Evolutionary conservation across 345 rosid genomes (phyloP).

Genomic region (Boechera stricta): DNA sequence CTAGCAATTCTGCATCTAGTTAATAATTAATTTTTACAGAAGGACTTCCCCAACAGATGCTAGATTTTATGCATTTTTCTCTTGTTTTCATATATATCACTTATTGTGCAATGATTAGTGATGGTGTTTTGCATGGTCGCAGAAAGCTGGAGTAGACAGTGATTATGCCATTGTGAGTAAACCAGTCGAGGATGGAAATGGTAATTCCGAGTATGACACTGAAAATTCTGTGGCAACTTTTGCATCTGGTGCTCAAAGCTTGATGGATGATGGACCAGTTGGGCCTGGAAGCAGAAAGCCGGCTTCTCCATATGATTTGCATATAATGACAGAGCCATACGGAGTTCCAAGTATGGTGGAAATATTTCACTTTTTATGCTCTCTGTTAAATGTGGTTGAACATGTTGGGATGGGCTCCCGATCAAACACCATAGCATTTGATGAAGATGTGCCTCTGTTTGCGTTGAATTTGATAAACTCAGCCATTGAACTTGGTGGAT

Average conservation of each 20-base stretch:
- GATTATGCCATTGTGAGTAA: slow-evolving; percentile 79
- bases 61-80: slow-evolving; percentile 11
- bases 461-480: slow-evolving; percentile 95
- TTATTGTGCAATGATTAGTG: slow-evolving; percentile 23
- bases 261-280: slow-evolving; percentile 66
- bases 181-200: slow-evolving; percentile 75
- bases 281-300: slow-evolving; percentile 69
- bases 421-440: slow-evolving; percentile 83
- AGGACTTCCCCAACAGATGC: slow-evolving; percentile 6
- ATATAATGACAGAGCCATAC: slow-evolving; percentile 88
- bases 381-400: slow-evolving; percentile 79
- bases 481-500: slow-evolving; percentile 89
- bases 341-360: slow-evolving; percentile 99
- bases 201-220: slow-evolving; percentile 68
- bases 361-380: slow-evolving; percentile 89
- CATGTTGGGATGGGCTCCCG: slow-evolving; percentile 74
- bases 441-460: slow-evolving; percentile 97
- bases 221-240: slow-evolving; percentile 63
- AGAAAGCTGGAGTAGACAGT: slow-evolving; percentile 71
- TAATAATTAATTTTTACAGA: not conserved
- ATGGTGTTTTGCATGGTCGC: slow-evolving; percentile 43
- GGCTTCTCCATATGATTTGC: slow-evolving; percentile 70
- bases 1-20: slow-evolving; percentile 15
- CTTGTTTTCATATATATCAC: slow-evolving; percentile 8
- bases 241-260: slow-evolving; percentile 59